Conservation (phyloP, 2,329 filamentous ascomycete genomes). For the Ophiostoma australiae region DNA sequence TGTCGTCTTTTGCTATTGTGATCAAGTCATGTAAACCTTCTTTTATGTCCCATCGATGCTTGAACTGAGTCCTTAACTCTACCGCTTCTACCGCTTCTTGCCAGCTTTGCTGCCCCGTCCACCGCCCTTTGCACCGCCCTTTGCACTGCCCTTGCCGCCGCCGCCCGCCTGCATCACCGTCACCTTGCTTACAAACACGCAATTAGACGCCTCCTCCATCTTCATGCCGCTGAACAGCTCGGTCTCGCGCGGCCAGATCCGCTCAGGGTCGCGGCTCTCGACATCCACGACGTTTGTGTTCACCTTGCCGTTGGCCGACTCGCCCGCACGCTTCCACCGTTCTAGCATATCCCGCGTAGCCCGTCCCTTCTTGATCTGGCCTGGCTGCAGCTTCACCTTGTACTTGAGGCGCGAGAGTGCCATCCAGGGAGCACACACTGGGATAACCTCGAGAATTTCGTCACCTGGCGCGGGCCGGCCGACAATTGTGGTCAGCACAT, state of each 20-base stretch:
- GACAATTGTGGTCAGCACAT: constrained; percentile 64
- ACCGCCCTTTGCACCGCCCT: constrained; percentile 12
- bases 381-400: constrained; percentile 91
- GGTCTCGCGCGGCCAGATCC: constrained; percentile 79
- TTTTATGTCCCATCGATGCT: background rate
- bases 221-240: constrained; percentile 78
- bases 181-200: constrained; percentile 73
- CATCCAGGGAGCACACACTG: constrained; percentile 60
- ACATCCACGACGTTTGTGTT: constrained; percentile 51
- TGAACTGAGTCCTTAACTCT: constrained; percentile 2
- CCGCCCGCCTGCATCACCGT: constrained; percentile 67
- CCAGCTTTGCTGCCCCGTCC: constrained; percentile 13
- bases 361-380: constrained; percentile 86
- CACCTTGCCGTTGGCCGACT: constrained; percentile 48
- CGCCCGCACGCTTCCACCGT: constrained; percentile 60
- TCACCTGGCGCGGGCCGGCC: constrained; percentile 76
- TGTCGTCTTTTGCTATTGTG: background rate
- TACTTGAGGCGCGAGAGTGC: constrained; percentile 74
- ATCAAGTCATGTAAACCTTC: background rate
- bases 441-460: constrained; percentile 66
- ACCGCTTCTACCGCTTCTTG: constrained; percentile 9
- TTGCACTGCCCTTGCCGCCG: constrained; percentile 37
- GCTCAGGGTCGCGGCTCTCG: constrained; percentile 58
- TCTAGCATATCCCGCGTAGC: constrained; percentile 86
- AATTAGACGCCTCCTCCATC: constrained; percentile 74